phyloP scores from a whole-genome alignment of 2,329 filamentous ascomycete genomes.

The Elsinoe perseae region DNA sequence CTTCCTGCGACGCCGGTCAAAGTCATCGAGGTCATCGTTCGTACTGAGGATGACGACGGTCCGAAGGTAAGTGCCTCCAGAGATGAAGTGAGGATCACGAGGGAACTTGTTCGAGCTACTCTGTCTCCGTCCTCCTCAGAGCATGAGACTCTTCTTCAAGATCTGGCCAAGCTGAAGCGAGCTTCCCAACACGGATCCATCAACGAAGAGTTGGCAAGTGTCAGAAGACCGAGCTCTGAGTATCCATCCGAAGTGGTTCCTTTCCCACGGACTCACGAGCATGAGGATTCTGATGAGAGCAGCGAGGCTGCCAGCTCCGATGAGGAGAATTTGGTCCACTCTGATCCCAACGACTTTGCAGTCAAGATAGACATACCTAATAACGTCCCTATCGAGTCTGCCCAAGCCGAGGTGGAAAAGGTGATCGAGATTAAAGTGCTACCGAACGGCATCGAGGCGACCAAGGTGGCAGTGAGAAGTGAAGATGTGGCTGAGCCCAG shows the following conservation, averaged over 20 bases:
- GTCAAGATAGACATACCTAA: slow-evolving; percentile 4
- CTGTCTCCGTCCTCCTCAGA: slow-evolving; percentile 25
- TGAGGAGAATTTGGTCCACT: not conserved
- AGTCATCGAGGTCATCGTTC: slow-evolving; percentile 21
- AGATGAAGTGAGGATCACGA: slow-evolving; percentile 26
- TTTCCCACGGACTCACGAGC: not conserved
- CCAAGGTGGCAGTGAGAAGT: not conserved
- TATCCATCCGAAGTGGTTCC: slow-evolving; percentile 9
- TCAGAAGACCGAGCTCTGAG: slow-evolving; percentile 3
- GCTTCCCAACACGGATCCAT: not conserved
- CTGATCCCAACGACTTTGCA: not conserved
- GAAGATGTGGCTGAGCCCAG: not conserved
- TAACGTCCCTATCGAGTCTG: not conserved
- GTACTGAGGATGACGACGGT: not conserved
- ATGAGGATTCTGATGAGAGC: slow-evolving; percentile 3
- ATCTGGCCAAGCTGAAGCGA: slow-evolving; percentile 13
- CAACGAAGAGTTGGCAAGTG: not conserved
- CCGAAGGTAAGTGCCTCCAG: not conserved
- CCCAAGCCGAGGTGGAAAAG: slow-evolving; percentile 4
- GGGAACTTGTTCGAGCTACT: slow-evolving; percentile 31
- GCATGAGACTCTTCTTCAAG: slow-evolving; percentile 17
- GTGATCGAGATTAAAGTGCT: not conserved
- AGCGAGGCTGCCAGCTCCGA: not conserved
- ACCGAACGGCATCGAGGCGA: not conserved
- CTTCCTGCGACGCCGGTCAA: slow-evolving; percentile 30